Base-by-base conservation (phyloP, 1,139 yeast genomes). In the Diutina neorugosa region DNA sequence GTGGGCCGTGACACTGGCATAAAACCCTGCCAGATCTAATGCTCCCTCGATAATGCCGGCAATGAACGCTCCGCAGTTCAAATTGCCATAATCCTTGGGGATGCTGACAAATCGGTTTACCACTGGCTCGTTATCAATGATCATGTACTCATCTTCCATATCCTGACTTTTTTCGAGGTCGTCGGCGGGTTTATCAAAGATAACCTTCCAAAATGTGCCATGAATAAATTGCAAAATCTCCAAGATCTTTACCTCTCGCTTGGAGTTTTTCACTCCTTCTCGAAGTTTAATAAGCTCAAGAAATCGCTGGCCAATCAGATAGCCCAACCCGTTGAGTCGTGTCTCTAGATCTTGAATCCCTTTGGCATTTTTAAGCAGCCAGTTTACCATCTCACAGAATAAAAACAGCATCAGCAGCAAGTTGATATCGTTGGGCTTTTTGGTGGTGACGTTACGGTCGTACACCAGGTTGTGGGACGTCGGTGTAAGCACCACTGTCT, bases 1-100 rank as follows among this genome's bases (percentile, higher is more conserved):
- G 64, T 94, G 98, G 0, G 98, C 97, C 6, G 91, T 81, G 5
- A 93, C 98, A 50, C 73, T 75, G 27, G 96, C 95, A 53, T 81
- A 83, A 63, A 91, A 91, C 56, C 84, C 84, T 2, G 91, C 79
- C 16, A 86, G 78, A 59, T 88, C 95, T 54, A 93, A 70, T 1
- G 93, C 85, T 0, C 97, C 98, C 65, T 91, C 96, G 27, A 93
- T 79, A 27, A 93, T 80, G 0, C 98, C 98, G 1, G 97, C 97
- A 1, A 86, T 80, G 62, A 86, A 87, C 0, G 96, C 91, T 11
- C 87, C 84, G 62, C 95, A 86, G 62, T 86, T 87, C 61, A 89
- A 74, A 58, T 84, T 84, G 7, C 87, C 84, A 65, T 85, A 82
- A 58, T 89, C 96, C 59, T 79, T 81, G 2, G 96, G 96, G 4